Evolutionary conservation across 2,329 filamentous ascomycete species (phyloP), one percentile per base, ranked within the genome.

Genomic region (Cladosporium sp.): DNA sequence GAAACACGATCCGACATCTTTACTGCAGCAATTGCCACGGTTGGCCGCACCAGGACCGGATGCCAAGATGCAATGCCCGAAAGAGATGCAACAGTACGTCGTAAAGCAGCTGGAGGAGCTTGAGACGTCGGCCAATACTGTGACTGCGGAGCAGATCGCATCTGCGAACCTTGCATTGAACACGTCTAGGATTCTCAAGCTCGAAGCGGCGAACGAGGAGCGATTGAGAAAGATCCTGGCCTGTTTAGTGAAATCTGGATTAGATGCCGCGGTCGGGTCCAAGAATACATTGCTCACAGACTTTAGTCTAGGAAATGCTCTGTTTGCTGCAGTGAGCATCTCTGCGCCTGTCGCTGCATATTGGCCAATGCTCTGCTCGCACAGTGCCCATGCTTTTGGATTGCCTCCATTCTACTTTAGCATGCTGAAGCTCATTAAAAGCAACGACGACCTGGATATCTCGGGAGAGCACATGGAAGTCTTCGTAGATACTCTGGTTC

Each of bases 401-500:
- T 47, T 65, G 12, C 58, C 64, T n/a, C 48, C 39, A 7, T 70
- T 67, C 56, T 70, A 67, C 66, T 59, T 57, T 17, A 70, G 68
- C 49, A n/a, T 69, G 20, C 37, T 64, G 6, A 58, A 53, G 8
- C 64, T 62, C 20, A 36, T 67, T 20, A 57, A 57, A 19, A 44
- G 25, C n/a, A 25, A 50, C 4, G 25, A 44, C n/a, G 37, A 57
- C 13, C 37, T 57, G 19, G 45, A 60, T 6, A 10, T 64, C 20
- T 47, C 60, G 10, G 61, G 57, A 17, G 12, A 77, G 12, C 80
- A 86, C 20, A 79, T 85, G 34, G 83, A 88, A 53, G 77, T 79
- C 0, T 79, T 94, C 10, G 78, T 86, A 13, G 76, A 78, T 40
- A 82, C 84, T 3, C 76, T 97, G 2, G 80, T 92, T 56, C 78